Conservation (phyloP, 192 early-diverging fungal genomes). For the Coemansia sp. region DNA sequence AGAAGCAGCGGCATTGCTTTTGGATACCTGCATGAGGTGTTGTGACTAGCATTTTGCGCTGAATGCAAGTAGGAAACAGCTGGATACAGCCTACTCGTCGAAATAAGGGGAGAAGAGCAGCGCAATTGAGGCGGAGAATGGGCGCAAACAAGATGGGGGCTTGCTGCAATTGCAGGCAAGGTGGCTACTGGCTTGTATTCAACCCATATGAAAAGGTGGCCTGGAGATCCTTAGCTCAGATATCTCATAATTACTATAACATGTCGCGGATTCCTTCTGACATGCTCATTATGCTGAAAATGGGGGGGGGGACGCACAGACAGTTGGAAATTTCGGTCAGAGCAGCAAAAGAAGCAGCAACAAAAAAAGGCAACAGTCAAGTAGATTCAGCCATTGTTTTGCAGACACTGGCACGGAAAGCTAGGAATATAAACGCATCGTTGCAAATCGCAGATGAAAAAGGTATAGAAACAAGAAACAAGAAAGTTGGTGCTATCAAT, state of each 20-base stretch:
- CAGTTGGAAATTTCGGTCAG: neutral
- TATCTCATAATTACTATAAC: neutral
- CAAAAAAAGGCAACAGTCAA: neutral
- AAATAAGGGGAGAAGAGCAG: neutral
- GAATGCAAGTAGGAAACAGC: neutral
- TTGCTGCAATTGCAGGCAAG: slow-evolving; percentile 5
- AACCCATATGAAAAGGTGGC: neutral
- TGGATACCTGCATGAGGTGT: neutral
- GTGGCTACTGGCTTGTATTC: neutral
- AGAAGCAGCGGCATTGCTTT: too few species aligned
- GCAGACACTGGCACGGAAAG: too few species aligned
- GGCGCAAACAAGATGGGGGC: neutral
- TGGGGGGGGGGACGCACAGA: too few species aligned
- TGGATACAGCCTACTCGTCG: neutral
- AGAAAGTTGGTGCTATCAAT: neutral
- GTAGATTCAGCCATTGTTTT: too few species aligned
- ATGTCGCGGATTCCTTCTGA: neutral
- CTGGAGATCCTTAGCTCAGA: neutral
- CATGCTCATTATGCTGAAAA: neutral
- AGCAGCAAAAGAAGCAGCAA: neutral
- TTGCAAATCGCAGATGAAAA: neutral
- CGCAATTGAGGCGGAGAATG: neutral
- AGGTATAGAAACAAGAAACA: neutral
- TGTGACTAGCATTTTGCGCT: neutral
- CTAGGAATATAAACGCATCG: neutral